Base-by-base conservation (phyloP, 441 rosid species). In the Gossypium gossypioides region DNA sequence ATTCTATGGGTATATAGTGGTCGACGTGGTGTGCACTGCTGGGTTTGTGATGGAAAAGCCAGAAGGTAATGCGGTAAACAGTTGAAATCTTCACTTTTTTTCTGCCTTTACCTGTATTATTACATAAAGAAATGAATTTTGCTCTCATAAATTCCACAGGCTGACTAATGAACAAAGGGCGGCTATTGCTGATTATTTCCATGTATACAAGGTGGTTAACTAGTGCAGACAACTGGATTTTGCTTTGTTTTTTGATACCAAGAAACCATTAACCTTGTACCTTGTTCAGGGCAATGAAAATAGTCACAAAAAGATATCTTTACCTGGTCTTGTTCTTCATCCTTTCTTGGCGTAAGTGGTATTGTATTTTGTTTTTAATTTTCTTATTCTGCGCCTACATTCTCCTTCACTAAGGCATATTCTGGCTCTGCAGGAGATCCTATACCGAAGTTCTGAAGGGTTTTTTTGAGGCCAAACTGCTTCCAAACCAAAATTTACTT, bases 21-120 rank as follows among this genome's bases (percentile, higher is more conserved):
- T n/a, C 88, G 97, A 0, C 96, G 93, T 80, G 97, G 99, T 73
- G 97, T 94, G 75, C 99, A 94, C 71, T 94, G 96, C 79, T 94
- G 97, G 99, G 99, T 94, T 79, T 94, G 96, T 83, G 97, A 94
- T 82, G 86, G 86, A 55, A 94, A 85, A 87, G 97, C 97, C 56
- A 89, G 96, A 81, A 88, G 97, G 99, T 90, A 72, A 73, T 74
- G 50, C 64, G 18, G 8, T 48, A 72, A 55, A 42, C 24, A 19
- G 44, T 68, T 62, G 61, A 32, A 48, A 52, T 44, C 4, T 10
- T 59, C 22, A 44, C 56, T 70, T 37, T 60, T 10, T 50, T 57
- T 24, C 56, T 66, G 56, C 56, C 7, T 18, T 3, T 74, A 6
- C 40, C 15, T 54, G 5, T 64, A 71, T 19, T 56, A 16, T 63